Conservation (phyloP, 768 basidiomycete species). For the Serendipita sp. region DNA sequence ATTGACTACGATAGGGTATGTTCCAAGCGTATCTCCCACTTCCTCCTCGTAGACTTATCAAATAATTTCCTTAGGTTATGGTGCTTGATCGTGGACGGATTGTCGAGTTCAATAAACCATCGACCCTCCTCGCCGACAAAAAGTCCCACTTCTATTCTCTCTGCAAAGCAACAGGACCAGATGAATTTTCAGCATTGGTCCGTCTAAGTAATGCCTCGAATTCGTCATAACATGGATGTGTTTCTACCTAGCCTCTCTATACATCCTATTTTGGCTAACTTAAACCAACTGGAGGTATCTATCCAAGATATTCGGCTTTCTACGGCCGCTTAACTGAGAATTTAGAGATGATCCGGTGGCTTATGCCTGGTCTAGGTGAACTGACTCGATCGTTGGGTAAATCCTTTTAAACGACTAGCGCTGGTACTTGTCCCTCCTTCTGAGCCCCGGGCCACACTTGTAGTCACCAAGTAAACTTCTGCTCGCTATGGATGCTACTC, state of each 20-base stretch:
- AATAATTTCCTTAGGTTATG: conserved; percentile 37
- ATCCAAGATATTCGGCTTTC: too few species aligned
- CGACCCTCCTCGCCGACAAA: conserved; percentile 5
- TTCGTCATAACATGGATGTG: background rate
- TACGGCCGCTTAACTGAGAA: too few species aligned
- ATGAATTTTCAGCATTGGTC: conserved; percentile 9
- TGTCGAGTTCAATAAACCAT: conserved; percentile 45
- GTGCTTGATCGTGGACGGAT: conserved; percentile 65
- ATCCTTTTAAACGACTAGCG: too few species aligned
- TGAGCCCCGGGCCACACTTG: too few species aligned
- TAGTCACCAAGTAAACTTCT: too few species aligned
- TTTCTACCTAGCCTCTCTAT: background rate
- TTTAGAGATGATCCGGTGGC: too few species aligned
- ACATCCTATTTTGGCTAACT: background rate
- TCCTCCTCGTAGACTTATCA: background rate
- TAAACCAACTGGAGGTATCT: too few species aligned
- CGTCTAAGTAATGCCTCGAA: background rate
- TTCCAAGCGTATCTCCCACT: background rate
- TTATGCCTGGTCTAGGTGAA: too few species aligned
- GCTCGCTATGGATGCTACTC: too few species aligned
- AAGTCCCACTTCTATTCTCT: conserved; percentile 10
- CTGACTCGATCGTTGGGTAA: too few species aligned
- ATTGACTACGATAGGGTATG: conserved; percentile 72
- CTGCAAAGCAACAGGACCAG: conserved; percentile 10
- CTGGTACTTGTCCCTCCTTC: too few species aligned